Conservation (phyloP, 2,329 filamentous ascomycete genomes). For the Chaetomiaceae sp. region DNA sequence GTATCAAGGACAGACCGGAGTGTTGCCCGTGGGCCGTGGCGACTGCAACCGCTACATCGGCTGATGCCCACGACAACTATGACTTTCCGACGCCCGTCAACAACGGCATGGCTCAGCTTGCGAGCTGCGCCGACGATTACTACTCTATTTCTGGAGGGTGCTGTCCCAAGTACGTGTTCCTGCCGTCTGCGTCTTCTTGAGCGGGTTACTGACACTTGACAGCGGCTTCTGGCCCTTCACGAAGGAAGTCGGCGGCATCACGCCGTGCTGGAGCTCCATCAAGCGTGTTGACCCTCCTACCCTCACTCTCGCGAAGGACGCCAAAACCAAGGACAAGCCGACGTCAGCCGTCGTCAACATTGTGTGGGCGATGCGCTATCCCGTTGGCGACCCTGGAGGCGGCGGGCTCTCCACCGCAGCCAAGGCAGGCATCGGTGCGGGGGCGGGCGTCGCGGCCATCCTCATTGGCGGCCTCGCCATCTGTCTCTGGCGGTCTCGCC, state of each 20-base stretch:
- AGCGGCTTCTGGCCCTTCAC: conserved; percentile 29
- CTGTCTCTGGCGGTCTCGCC: conserved; percentile 18
- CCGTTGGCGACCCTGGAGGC: conserved; percentile 11
- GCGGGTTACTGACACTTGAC: background rate
- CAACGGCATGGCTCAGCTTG: conserved; percentile 11
- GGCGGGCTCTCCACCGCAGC: conserved; percentile 20
- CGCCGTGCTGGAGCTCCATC: conserved; percentile 29
- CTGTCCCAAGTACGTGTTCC: conserved; percentile 25
- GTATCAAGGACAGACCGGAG: conserved; percentile 26
- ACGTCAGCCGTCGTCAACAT: conserved; percentile 30
- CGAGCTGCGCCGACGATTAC: conserved; percentile 27
- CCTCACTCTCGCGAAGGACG: conserved; percentile 20
- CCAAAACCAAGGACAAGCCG: conserved; percentile 19
- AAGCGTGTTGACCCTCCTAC: conserved; percentile 16
- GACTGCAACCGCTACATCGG: conserved; percentile 6
- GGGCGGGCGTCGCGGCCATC: conserved; percentile 18
- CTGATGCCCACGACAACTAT: conserved; percentile 5
- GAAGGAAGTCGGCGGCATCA: conserved; percentile 26
- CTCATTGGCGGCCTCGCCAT: conserved; percentile 20
- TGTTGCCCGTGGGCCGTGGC: conserved; percentile 29
- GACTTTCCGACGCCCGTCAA: conserved; percentile 23
- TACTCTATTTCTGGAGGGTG: conserved; percentile 28
- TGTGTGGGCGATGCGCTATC: conserved; percentile 29
- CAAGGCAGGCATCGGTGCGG: conserved; percentile 22
- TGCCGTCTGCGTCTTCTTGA: background rate